Evolutionary conservation across 768 basidiomycete species (phyloP), one percentile per base, ranked within the genome.

Genomic region (Trametopsis cervina): DNA sequence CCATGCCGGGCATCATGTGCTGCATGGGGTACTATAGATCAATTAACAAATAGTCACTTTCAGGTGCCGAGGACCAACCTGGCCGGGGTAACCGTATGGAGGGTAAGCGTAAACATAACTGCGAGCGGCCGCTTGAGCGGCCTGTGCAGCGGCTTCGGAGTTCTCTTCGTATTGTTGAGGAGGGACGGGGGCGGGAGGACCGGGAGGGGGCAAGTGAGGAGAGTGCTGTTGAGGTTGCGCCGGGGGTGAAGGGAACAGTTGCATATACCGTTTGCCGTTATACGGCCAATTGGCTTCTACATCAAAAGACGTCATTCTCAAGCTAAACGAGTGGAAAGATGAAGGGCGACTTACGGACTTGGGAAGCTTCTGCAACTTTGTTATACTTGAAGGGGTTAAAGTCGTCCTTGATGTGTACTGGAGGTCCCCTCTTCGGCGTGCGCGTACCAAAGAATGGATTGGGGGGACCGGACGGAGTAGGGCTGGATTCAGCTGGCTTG

Each of bases 351-450:
- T 57, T 63, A 94, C 92, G 66, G 53, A 90, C 77, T 60, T 80
- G 75, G 21, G 76, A 66, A 5, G 92, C 79, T 46, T 89, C 89
- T 6, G 72, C 77, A 22, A 92, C 81, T 63, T 89, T 89, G 60
- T 78, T 77, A 58, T 85, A 80, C 68, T 89, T 90, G 79, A 95
- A 96, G 13, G 95, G 93, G 64, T 94, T 96, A 63, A 99, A 99
- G 62, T 97, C 95, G 57, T 96, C 91, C 69, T 95, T 90, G 65
- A 95, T 78, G 61, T 90, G 85, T 27, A 94, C 85, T 5, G 53
- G 54, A 13, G 79, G 74, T 2, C 75, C 76, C 68, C 86, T 89
- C 75, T 91, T 91, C 63, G 82, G 77, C 17, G 71, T 63, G 27
- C 85, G 83, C 24, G 79, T 72, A 24, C 92, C 89, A 60, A 96